Base-by-base conservation (phyloP, 2,329 filamentous ascomycete genomes). In the Chaetothyriales sp. region DNA sequence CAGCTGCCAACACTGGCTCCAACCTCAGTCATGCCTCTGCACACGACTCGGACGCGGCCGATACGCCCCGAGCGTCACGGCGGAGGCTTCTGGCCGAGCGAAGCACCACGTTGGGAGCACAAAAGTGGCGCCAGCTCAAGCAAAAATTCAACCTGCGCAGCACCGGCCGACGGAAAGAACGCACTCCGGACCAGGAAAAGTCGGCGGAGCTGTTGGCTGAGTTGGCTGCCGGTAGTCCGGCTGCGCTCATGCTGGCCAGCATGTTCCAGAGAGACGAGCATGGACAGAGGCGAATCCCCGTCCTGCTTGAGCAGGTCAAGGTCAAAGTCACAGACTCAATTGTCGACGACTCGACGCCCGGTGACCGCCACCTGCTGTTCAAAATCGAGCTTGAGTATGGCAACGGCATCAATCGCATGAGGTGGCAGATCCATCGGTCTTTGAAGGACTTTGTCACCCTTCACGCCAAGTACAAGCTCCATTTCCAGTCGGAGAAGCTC, bases 211-310 rank as follows among this genome's bases (percentile, higher is more conserved):
- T 98, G 46, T 90, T 98, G 78, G 92, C 92, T 1, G 92, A 98
- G 67, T 73, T 98, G 39, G 79, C 92, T 47, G 93, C 92, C 44
- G 92, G 88, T 49, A 87, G 89, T 1, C 92, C 92, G 2, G 92
- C 92, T 20, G 92, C 90, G 18, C 73, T 98, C 52, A 94, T 98
- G 67, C 72, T 98, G 49, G 92, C 92, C 6, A 95, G 89, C 63
- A 95, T 96, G 86, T 92, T 96, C 60, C 92, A 96, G 68, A 79
- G 92, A 51, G 92, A 98, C 60, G 92, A 98, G 67, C 86, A 95
- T 61, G 88, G 90, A 47, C 92, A 94, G 67, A 92, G 86, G 68
- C 81, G 89, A 53, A 95, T 98, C 51, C 92, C 92, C 0, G 88
- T 98, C 49, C 77, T 98, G 2, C 76, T 98, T 5, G 92, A 98